Evolutionary conservation across 2,329 filamentous ascomycete genomes (phyloP), one percentile per base, ranked within the genome.

Genomic region (Nectriaceae sp.): DNA sequence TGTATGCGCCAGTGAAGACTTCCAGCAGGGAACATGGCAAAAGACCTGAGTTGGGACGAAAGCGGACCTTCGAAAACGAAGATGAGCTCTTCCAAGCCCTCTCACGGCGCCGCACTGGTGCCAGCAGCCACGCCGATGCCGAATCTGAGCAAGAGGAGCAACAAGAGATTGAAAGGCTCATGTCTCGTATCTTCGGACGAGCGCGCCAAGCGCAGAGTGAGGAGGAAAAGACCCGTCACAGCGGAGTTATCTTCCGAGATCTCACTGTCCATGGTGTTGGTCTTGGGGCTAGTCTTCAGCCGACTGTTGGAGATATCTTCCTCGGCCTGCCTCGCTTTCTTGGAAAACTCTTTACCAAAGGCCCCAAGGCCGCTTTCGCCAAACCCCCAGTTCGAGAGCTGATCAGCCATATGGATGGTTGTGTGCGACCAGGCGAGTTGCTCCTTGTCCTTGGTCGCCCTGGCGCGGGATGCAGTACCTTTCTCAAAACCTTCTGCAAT

Each of bases 401-500:
- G 43, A 71, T 90, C 21, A 78, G 85, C 46, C 73, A 82, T 52
- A 82, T 81, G 42, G 79, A 84, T 52, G 87, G 87, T 2, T 88
- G 83, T 50, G 82, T 90, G 26, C 82, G 84, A 54, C 85, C 86
- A 0, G 87, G 85, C 4, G 85, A 89, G 64, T 83, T 89, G 78
- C 67, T 88, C 0, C 70, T 89, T 0, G 85, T 89, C 0, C 73
- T 89, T 0, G 86, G 86, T 2, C 75, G 84, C 0, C 86, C 86
- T 0, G 87, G 85, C 0, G 74, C 83, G 1, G 85, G 86, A 18
- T 90, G 87, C 62, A 88, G 84, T 1, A 87, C 86, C 0, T 77
- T 90, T 18, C 74, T 90, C 35, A 90, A 88, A 58, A 77, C 83
- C 0, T 83, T 92, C 48, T 83, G 85, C 21, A 91, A 91, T 62